Percentiles rank a stretch among this genome's conserved stretches.
Conservation (phyloP, 192 early-diverging fungal genomes). For the Coemansia sp. region DNA sequence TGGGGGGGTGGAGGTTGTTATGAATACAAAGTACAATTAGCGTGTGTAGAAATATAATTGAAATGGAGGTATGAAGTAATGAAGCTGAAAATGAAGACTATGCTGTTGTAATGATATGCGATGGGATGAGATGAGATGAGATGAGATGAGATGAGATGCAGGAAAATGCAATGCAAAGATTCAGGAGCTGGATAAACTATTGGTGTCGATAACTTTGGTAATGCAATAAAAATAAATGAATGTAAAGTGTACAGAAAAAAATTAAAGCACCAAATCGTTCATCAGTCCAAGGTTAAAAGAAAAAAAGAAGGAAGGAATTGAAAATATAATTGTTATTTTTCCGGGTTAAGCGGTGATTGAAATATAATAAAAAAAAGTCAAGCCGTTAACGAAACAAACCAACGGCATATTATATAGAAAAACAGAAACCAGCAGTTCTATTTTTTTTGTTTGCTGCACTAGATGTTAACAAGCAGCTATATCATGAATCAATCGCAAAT, state of each 20-base stretch:
- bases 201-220: too few species aligned
- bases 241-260: background rate
- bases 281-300: too few species aligned
- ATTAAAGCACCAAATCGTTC: background rate
- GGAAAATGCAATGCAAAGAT: background rate
- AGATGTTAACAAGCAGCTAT: background rate
- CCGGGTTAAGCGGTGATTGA: too few species aligned
- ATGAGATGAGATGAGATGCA: background rate
- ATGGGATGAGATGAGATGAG: background rate
- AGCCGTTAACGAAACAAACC: too few species aligned
- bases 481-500: background rate
- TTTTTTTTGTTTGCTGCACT: background rate
- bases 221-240: conserved; percentile 16
- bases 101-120: background rate
- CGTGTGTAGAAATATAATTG: conserved; percentile 4
- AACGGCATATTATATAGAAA: too few species aligned
- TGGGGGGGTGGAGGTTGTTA: background rate
- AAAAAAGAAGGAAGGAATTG: too few species aligned
- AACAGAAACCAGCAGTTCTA: background rate
- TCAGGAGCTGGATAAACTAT: too few species aligned
- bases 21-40: background rate
- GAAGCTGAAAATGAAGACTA: background rate
- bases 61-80: conserved; percentile 6
- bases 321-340: too few species aligned
- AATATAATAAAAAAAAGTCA: too few species aligned